Evolutionary conservation across 78 protist genomes (phyloP).

Genomic region (Speleostelium caveatum): DNA sequence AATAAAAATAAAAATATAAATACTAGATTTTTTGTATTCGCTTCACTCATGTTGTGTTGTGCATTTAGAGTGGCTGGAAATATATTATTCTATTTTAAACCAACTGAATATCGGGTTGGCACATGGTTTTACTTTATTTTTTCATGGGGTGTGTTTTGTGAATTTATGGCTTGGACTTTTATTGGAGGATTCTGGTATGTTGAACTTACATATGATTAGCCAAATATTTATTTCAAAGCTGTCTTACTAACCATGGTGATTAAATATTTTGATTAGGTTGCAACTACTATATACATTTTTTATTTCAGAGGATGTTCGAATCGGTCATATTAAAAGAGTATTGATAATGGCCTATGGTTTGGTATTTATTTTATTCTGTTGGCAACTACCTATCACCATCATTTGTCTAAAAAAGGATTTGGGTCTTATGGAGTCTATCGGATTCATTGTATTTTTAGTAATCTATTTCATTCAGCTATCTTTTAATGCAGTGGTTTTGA

Average conservation of each 20-base stretch:
- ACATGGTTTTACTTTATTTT: neutral
- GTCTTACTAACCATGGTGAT: too few relatives aligned
- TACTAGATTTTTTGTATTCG: neutral
- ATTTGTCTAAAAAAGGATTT: neutral
- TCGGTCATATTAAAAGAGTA: neutral
- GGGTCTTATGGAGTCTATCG: neutral
- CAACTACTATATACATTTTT: conserved; percentile 37
- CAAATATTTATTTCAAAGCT: too few relatives aligned
- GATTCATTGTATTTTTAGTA: neutral
- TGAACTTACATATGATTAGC: too few relatives aligned
- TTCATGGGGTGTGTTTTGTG: neutral
- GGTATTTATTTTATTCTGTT: neutral
- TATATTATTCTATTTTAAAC: neutral
- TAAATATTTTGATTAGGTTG: too few relatives aligned
- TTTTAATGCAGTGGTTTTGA: neutral
- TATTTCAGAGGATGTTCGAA: conserved; percentile 8
- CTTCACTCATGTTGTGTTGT: neutral
- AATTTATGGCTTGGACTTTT: neutral
- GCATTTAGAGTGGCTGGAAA: neutral
- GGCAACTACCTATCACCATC: neutral
- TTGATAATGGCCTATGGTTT: neutral
- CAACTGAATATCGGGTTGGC: neutral
- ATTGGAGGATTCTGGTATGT: neutral
- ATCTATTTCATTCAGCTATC: neutral
- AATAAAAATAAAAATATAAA: neutral